phyloP scores from a whole-genome alignment of 345 rosid species.

The Aegle marmelos region DNA sequence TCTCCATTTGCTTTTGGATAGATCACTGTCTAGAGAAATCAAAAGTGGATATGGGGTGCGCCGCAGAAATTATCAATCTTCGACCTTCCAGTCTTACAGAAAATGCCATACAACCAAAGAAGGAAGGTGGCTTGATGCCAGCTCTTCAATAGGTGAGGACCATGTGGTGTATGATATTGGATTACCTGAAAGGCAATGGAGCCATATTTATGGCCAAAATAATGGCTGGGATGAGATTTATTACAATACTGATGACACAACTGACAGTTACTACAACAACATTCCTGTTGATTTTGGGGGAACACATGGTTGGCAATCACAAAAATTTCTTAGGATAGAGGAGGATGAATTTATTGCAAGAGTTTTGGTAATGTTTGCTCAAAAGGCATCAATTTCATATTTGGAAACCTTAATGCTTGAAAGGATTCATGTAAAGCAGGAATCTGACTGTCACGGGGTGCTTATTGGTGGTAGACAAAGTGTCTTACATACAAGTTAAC shows the following conservation, averaged over 20 bases:
- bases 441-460: slow-evolving; percentile 14
- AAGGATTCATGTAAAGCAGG: slow-evolving; percentile 13
- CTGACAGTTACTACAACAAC: slow-evolving; percentile 22
- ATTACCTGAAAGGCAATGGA: slow-evolving; percentile 11
- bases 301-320: slow-evolving; percentile 24
- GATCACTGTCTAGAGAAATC: slow-evolving; percentile 25
- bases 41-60: slow-evolving; percentile 26
- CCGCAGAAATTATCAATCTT: slow-evolving; percentile 19
- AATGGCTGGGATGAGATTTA: slow-evolving; percentile 16
- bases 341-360: slow-evolving; percentile 31
- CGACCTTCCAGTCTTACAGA: slow-evolving; percentile 21
- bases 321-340: slow-evolving; percentile 5
- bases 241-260: slow-evolving; percentile 7
- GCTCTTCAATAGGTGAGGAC: slow-evolving; percentile 17
- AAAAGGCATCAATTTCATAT: slow-evolving; percentile 23
- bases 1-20: slow-evolving; percentile 31
- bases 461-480: slow-evolving; percentile 18
- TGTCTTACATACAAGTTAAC: slow-evolving; percentile 13
- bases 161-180: slow-evolving; percentile 11
- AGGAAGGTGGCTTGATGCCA: slow-evolving; percentile 26
- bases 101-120: slow-evolving; percentile 24
- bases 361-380: slow-evolving; percentile 26
- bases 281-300: slow-evolving; percentile 18
- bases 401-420: slow-evolving; percentile 25
- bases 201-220: slow-evolving; percentile 22